Percentiles rank a stretch among this genome's conserved stretches.
phyloP scores from a whole-genome alignment of 23 red algal species.

The Cyanidioschyzon merolae region DNA sequence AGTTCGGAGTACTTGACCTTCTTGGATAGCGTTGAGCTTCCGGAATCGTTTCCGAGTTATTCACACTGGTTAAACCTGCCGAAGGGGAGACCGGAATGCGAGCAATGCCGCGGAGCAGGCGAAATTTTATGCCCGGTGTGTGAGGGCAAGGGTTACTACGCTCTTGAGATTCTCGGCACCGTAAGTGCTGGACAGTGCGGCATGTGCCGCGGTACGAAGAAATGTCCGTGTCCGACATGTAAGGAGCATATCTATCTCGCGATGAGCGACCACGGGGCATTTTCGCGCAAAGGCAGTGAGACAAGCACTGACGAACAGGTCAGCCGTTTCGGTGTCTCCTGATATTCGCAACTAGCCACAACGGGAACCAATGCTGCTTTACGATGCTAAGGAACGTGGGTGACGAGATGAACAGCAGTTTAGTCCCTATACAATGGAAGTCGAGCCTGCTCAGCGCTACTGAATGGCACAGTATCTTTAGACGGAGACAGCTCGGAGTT shows the following conservation, averaged over 20 bases:
- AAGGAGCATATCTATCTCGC: slow-evolving; percentile 21
- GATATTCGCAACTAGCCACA: too few relatives aligned
- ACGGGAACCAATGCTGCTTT: too few relatives aligned
- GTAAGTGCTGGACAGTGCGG: slow-evolving; percentile 19
- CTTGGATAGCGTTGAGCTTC: slow-evolving; percentile 10
- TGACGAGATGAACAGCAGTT: too few relatives aligned
- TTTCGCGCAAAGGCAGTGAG: background rate
- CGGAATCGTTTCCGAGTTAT: background rate
- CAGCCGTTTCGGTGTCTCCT: background rate
- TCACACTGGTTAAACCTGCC: background rate
- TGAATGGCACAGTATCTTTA: too few relatives aligned
- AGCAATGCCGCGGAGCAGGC: slow-evolving; percentile 23
- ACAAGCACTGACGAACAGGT: background rate
- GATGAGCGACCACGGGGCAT: background rate
- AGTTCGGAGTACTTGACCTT: background rate
- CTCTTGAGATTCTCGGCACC: slow-evolving; percentile 8
- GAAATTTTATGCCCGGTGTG: slow-evolving; percentile 22
- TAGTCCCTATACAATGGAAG: too few relatives aligned
- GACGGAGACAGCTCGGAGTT: too few relatives aligned
- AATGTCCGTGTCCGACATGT: slow-evolving; percentile 17
- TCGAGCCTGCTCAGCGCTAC: too few relatives aligned
- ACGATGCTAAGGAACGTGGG: too few relatives aligned
- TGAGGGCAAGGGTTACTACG: slow-evolving; percentile 24
- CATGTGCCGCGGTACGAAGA: slow-evolving; percentile 22
- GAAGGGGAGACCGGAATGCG: slow-evolving; percentile 1